phyloP scores from a whole-genome alignment of 441 rosid species.

The Eruca vesicaria region DNA sequence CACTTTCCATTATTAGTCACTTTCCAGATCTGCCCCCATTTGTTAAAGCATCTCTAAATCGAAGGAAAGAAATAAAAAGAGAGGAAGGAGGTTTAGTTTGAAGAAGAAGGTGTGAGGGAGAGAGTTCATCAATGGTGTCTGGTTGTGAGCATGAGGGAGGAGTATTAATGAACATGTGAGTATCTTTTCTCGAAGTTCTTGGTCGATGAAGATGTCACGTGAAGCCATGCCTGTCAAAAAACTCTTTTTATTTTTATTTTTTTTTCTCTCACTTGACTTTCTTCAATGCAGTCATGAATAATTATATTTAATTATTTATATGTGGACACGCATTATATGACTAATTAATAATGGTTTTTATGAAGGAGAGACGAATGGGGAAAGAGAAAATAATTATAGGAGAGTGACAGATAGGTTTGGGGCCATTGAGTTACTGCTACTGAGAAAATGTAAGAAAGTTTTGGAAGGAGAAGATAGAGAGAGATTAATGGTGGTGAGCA shows the following conservation, averaged over 20 bases:
- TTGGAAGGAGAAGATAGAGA: neutral
- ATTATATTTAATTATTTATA: neutral
- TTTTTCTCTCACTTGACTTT: slow-evolving; percentile 32
- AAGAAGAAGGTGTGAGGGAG: neutral
- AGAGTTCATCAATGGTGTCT: slow-evolving; percentile 28
- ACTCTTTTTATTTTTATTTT: neutral
- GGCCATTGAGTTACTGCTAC: slow-evolving; percentile 32
- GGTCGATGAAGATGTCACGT: slow-evolving; percentile 56
- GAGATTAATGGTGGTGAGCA: neutral
- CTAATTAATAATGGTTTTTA: neutral
- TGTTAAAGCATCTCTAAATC: slow-evolving; percentile 25
- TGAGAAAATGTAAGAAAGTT: slow-evolving; percentile 3
- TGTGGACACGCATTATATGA: slow-evolving; percentile 2
- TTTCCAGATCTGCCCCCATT: slow-evolving; percentile 33
- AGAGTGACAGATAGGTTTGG: slow-evolving; percentile 29
- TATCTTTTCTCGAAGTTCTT: slow-evolving; percentile 48
- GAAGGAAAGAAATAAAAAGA: neutral
- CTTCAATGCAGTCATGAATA: slow-evolving; percentile 25
- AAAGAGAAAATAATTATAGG: neutral
- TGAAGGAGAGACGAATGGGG: slow-evolving; percentile 21
- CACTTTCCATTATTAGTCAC: slow-evolving; percentile 28
- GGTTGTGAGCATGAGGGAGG: slow-evolving; percentile 19
- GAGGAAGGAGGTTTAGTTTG: neutral
- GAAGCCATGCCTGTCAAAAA: slow-evolving; percentile 43
- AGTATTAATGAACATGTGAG: slow-evolving; percentile 27